phyloP scores from a whole-genome alignment of 2,329 filamentous ascomycete species.

The Colletotrichum limetticola region DNA sequence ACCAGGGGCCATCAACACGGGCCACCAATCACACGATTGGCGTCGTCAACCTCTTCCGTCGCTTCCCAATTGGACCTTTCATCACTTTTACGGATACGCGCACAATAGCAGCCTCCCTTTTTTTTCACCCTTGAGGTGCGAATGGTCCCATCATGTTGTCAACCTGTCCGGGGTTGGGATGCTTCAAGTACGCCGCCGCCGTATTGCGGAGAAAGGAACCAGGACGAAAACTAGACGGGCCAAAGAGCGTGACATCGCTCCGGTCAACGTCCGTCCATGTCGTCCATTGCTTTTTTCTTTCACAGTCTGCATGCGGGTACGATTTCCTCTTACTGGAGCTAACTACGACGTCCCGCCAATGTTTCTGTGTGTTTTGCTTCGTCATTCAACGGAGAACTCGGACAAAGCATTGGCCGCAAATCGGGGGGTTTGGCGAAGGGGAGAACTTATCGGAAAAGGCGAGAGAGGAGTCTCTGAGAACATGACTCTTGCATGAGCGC shows the following conservation, averaged over 20 bases:
- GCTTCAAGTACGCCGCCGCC: conserved; percentile 1
- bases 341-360: background rate
- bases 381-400: background rate
- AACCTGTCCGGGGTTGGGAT: background rate
- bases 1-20: background rate
- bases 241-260: conserved; percentile 19
- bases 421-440: background rate
- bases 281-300: background rate
- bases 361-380: background rate
- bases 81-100: background rate
- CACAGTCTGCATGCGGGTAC: background rate
- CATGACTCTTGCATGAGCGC: background rate
- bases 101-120: background rate
- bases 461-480: background rate
- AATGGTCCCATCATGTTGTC: background rate
- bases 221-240: background rate
- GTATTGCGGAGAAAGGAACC: conserved; percentile 8
- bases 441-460: background rate
- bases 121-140: no score
- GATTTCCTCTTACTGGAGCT: background rate
- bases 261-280: conserved; percentile 19
- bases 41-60: background rate
- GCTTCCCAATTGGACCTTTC: background rate
- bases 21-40: conserved; percentile 9
- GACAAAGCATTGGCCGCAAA: background rate